phyloP scores from a whole-genome alignment of 495 filamentous ascomycete genomes.

The Neurospora sp. region DNA sequence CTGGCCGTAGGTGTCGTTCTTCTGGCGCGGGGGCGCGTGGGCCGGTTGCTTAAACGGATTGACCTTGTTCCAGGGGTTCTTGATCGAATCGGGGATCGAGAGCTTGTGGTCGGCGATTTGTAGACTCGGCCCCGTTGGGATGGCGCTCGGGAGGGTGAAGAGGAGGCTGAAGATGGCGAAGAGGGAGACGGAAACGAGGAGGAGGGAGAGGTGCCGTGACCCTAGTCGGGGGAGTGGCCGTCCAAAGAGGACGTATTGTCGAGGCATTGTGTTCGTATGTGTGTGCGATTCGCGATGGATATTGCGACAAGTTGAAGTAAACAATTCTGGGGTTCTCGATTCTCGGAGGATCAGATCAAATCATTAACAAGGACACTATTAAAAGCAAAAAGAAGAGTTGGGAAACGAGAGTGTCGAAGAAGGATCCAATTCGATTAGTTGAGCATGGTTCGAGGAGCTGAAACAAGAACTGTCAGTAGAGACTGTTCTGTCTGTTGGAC shows the following conservation, averaged over 20 bases:
- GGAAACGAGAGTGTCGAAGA: not conserved
- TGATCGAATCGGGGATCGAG: constrained; percentile 35
- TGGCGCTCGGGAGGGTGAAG: constrained; percentile 36
- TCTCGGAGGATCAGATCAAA: not conserved
- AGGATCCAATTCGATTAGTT: not conserved
- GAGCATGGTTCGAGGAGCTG: not conserved
- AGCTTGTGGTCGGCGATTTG: constrained; percentile 29
- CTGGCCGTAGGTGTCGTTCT: constrained; percentile 68
- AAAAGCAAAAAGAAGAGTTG: not conserved
- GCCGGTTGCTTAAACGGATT: constrained; percentile 56
- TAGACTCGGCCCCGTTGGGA: constrained; percentile 28
- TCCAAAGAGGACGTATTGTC: constrained; percentile 38
- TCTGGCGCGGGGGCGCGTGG: constrained; percentile 65
- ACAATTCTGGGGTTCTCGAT: not conserved
- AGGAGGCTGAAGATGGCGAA: constrained; percentile 38
- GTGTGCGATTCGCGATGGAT: not conserved
- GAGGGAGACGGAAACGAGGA: constrained; percentile 32
- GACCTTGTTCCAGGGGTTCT: constrained; percentile 32
- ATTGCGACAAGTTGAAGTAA: not conserved
- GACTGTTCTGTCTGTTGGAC: not conserved
- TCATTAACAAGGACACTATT: not conserved
- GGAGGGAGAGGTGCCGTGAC: constrained; percentile 34
- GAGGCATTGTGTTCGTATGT: constrained; percentile 33
- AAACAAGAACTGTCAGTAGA: not conserved
- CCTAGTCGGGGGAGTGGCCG: constrained; percentile 32